A percentile compares a stretch with the other conserved stretches of the same genome.
These are phyloP conservation scores for Saccharum hybrid DNA, from an alignment of 202 grass and related monocot genomes.

Conservation along the genomic window DNA sequence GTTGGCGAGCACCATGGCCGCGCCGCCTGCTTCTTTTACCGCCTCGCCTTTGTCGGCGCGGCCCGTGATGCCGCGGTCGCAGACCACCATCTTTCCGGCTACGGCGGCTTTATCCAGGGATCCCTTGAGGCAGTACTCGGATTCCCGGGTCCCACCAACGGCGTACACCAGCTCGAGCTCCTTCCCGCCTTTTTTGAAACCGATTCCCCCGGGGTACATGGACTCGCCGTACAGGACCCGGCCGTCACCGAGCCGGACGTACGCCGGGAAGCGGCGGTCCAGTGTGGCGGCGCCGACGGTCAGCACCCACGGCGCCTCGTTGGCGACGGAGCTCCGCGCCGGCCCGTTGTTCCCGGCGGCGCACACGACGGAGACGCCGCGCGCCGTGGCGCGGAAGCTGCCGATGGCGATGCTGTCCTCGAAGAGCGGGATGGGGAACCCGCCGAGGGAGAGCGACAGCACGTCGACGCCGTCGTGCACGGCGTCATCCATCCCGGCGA, in stretches of 20 bases:
- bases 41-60: constrained; percentile 79
- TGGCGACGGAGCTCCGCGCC: constrained; percentile 61
- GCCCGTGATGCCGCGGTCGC: constrained; percentile 73
- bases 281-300: constrained; percentile 76
- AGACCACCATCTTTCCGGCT: constrained; percentile 80
- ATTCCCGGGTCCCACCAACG: constrained; percentile 51
- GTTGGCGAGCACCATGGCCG: constrained; percentile 80
- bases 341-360: constrained; percentile 86
- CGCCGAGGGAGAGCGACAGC: constrained; percentile 82
- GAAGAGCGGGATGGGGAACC: constrained; percentile 85
- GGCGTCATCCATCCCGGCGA: constrained; percentile 89
- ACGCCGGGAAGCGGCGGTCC: constrained; percentile 76
- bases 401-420: constrained; percentile 94
- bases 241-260: constrained; percentile 68
- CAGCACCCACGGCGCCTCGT: constrained; percentile 80
- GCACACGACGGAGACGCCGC: constrained; percentile 73
- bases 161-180: constrained; percentile 69
- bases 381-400: constrained; percentile 70
- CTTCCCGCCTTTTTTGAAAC: constrained; percentile 78
- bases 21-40: constrained; percentile 63
- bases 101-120: constrained; percentile 52
- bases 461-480: constrained; percentile 80
- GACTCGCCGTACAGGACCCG: constrained; percentile 82
- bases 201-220: constrained; percentile 70
- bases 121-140: constrained; percentile 73